These are phyloP conservation scores for Globisporangium splendens DNA, from an alignment of 352 stramenopile genomes.

Conservation along the genomic window DNA sequence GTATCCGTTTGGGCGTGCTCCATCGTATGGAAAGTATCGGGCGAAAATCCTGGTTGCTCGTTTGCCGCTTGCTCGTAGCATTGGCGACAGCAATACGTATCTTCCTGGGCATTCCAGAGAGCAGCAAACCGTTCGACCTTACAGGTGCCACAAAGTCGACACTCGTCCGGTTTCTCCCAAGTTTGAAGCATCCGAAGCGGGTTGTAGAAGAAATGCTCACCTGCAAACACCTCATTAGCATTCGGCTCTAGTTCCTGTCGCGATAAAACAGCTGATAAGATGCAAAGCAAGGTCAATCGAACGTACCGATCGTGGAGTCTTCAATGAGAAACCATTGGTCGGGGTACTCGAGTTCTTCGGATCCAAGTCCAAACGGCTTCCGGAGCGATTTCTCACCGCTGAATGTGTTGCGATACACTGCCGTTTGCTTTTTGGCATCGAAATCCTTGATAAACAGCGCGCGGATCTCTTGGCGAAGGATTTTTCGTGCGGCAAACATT, in stretches of 20 bases:
- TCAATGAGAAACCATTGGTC: constrained; percentile 59
- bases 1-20: constrained; percentile 31
- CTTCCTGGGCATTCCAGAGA: constrained; percentile 44
- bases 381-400: constrained; percentile 25
- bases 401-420: constrained; percentile 56
- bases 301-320: constrained; percentile 39
- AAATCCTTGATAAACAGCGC: constrained; percentile 60
- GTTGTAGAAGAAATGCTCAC: constrained; percentile 70
- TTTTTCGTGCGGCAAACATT: constrained; percentile 46
- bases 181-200: constrained; percentile 44
- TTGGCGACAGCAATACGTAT: constrained; percentile 42
- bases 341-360: constrained; percentile 49
- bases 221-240: constrained; percentile 13
- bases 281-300: not conserved
- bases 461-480: constrained; percentile 45
- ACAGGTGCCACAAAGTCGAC: constrained; percentile 38
- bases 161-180: constrained; percentile 56
- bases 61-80: constrained; percentile 32
- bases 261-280: not conserved
- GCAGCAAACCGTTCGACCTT: constrained; percentile 30
- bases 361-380: constrained; percentile 57
- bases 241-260: not conserved
- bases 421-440: constrained; percentile 24
- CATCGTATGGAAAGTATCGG: constrained; percentile 41
- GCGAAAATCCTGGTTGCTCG: constrained; percentile 13